Evolutionary conservation across 768 basidiomycete genomes (phyloP), one percentile per base, ranked within the genome.

Genomic region (Pisolithus albus): DNA sequence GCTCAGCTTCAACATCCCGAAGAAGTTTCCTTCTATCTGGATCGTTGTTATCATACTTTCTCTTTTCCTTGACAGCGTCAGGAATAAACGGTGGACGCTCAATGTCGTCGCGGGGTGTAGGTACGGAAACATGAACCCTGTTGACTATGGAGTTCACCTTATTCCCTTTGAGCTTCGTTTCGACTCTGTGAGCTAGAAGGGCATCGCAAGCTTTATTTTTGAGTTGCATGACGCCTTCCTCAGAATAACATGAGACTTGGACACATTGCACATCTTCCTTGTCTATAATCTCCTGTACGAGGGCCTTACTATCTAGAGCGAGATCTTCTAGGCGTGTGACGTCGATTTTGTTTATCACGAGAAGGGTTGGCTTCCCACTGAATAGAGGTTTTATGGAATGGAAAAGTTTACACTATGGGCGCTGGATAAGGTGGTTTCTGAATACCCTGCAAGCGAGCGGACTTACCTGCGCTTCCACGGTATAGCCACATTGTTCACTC

Each of bases 321-420:
- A 98, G 79, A 61, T 97, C 92, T 39, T 89, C 86, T 24, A 94
- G 80, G 45, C 92, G 85, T 60, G 75, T 87, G 52, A 98, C 84
- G 64, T 99, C 96, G 60, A 93, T 85, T 79, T 99, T 99, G 82
- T 99, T 99, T 70, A 97, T 84, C 61, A 97, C 94, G 34, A 99
- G 84, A 52, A 99, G 61, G 43, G 86, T 89, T 39, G 94, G 95
- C 70, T 98, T 98, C 67, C 86, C 87, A 48, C 78, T 75, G 71
- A 99, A 99, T 45, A 99, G 81, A 37, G 96, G 96, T 71, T 97
- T 97, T 74, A 99, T 97, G 46, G 96, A 98, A 69, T 97, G 90
- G 83, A 94, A 98, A 57, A 98, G 84, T 76, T 96, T 89, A 78
- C 93, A 96, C 89, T 98, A 61, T 15, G 49, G 36, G 39, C 26